These are phyloP conservation scores for Amaranthus hypochondriacus DNA, from an alignment of 148 eudicot species.

Conservation along the genomic window DNA sequence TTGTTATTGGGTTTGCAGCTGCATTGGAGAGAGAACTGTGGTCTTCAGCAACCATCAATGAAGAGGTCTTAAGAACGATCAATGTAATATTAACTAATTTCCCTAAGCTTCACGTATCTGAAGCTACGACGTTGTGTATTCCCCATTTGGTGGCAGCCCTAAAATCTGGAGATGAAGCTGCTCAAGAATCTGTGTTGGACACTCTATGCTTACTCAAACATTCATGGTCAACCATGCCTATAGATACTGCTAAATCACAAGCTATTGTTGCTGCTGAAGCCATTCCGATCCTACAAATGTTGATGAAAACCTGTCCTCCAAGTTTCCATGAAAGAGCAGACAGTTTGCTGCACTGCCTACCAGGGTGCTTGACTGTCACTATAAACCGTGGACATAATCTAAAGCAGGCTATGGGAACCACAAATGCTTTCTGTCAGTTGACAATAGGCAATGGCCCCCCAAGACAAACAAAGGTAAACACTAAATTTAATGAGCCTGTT, in stretches of 20 bases:
- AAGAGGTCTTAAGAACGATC: slow-evolving; percentile 66
- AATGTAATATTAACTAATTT: slow-evolving; percentile 65
- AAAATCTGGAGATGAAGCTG: slow-evolving; percentile 64
- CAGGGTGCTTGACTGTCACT: slow-evolving; percentile 80
- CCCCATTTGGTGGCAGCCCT: slow-evolving; percentile 75
- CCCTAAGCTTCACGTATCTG: slow-evolving; percentile 63
- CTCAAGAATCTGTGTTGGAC: slow-evolving; percentile 64
- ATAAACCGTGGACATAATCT: slow-evolving; percentile 63
- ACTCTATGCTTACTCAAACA: slow-evolving; percentile 60
- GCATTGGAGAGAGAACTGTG: slow-evolving; percentile 73
- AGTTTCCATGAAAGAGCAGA: slow-evolving; percentile 78
- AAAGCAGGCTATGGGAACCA: slow-evolving; percentile 63
- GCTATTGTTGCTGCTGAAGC: slow-evolving; percentile 73
- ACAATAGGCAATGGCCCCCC: slow-evolving; percentile 72
- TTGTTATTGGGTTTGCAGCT: slow-evolving; percentile 33
- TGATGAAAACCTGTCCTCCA: slow-evolving; percentile 73
- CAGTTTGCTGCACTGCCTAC: slow-evolving; percentile 63
- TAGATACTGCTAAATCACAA: slow-evolving; percentile 71
- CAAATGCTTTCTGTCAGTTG: slow-evolving; percentile 70
- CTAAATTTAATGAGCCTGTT: not conserved
- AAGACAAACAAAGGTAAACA: slow-evolving; percentile 64
- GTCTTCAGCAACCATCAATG: slow-evolving; percentile 59
- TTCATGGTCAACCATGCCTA: slow-evolving; percentile 72
- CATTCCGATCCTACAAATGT: slow-evolving; percentile 71
- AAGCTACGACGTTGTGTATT: slow-evolving; percentile 78